Evolutionary conservation across 176 grass and related monocot genomes (phyloP).

Genomic region (Dactylis glomerata): DNA sequence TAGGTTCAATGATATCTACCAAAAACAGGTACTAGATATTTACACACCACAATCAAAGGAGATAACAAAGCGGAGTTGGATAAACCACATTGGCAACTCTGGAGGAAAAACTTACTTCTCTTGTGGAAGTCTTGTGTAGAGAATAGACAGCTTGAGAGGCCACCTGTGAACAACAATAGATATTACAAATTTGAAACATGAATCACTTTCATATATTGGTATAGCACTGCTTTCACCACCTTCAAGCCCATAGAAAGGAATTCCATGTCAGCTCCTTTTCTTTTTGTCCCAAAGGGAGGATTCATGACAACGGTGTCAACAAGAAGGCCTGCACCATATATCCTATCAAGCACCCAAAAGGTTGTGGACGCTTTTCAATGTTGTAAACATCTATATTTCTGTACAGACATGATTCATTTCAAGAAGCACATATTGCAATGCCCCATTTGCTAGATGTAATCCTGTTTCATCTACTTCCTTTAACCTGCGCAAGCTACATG

Average conservation of each 20-base stretch:
- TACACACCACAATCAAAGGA: not conserved
- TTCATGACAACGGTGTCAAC: slow-evolving; percentile 95
- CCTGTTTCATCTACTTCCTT: not conserved
- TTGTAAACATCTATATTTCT: not conserved
- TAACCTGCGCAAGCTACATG: not conserved
- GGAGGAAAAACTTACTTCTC: slow-evolving; percentile 64
- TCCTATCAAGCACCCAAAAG: slow-evolving; percentile 8
- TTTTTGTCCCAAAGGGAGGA: slow-evolving; percentile 89
- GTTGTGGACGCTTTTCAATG: not conserved
- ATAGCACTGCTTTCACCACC: slow-evolving; percentile 39
- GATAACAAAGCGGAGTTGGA: not conserved
- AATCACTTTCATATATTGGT: not conserved
- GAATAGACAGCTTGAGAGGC: slow-evolving; percentile 82
- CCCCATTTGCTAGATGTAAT: not conserved
- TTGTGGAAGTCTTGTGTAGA: slow-evolving; percentile 89
- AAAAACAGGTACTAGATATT: not conserved
- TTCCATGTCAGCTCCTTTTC: slow-evolving; percentile 82
- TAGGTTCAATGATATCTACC: not conserved
- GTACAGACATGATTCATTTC: not conserved
- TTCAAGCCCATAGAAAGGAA: slow-evolving; percentile 84
- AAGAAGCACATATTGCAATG: not conserved
- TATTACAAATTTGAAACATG: not conserved
- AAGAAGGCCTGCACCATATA: slow-evolving; percentile 45
- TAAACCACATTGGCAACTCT: not conserved
- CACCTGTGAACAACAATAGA: slow-evolving; percentile 50